Base-by-base conservation (phyloP, 495 filamentous ascomycete genomes). In the Beverwykella pulmonaria region DNA sequence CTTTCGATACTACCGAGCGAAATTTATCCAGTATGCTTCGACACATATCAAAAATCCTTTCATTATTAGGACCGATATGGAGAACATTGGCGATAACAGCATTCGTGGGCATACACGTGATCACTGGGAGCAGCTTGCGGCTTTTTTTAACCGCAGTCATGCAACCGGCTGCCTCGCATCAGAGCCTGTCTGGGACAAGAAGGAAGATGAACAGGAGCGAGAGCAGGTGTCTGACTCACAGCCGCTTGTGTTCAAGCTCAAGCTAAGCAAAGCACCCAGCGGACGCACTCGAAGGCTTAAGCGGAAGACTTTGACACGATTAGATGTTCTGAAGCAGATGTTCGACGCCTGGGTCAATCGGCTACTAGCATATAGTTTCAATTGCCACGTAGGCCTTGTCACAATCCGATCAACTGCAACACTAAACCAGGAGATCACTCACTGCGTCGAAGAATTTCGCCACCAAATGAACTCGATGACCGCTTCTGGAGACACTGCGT, bases 251-350 rank as follows among this genome's bases (percentile, higher is more conserved):
- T 34, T 72, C 36, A 69, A 70, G 48, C 39, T 70, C 26, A 1
- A 53, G 19, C 30, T 59, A 22, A 26, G 25, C 19, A 17, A 34
- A 9, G 25, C 26, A 30, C 53, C 52, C 0, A 53, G 46, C 9
- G 25, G 39, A 19, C 30, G 53, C 1, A 53, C 56, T 0, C 39
- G 46, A 10, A 34, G 48, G 23, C 30, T 47, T 3, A 27, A 55
- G 15, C 30, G 54, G 10, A 58, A 63, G 39, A 55, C 8, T 14
- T 59, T 73, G 15, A 39, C 39, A 23, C n/a, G 74, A 48, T 55
- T 76, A 22, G 75, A 74, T 41, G 71, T 75, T 32, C 61, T 75
- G n/a, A 76, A 76, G 67, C 69, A 72, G 41, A 75, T 75, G 70
- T 76, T 76, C 47, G 71, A 75, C 53, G 68, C 69, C 15, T 75